These are phyloP conservation scores for Fusarium equiseti DNA, from an alignment of 2,329 filamentous ascomycete species.

Conservation along the genomic window DNA sequence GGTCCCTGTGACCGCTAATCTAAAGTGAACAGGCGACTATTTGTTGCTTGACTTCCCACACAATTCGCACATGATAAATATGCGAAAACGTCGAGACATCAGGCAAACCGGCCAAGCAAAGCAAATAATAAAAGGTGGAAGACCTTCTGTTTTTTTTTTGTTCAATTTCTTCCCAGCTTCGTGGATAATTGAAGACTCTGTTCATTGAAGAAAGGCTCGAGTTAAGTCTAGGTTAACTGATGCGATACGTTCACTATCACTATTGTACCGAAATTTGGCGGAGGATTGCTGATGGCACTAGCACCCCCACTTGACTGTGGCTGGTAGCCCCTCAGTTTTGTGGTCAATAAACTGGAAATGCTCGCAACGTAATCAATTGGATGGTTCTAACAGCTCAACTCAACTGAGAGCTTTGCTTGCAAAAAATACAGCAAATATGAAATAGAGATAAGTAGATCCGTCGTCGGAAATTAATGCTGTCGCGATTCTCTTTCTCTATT, in stretches of 20 bases:
- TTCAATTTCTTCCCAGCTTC: fast-evolving
- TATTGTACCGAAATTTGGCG: fast-evolving
- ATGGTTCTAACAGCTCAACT: neutral
- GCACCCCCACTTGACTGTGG: neutral
- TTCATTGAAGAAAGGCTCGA: neutral
- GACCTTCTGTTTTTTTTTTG: neutral
- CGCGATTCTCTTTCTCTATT: fast-evolving
- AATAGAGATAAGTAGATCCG: neutral
- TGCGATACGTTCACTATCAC: neutral
- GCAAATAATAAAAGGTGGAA: no score
- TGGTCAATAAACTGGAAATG: no score
- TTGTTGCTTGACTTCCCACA: fast-evolving
- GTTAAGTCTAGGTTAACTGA: neutral
- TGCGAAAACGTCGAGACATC: no score
- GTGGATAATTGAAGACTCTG: neutral
- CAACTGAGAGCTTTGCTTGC: neutral
- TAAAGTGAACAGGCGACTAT: fast-evolving
- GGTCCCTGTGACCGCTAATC: no score
- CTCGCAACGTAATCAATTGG: no score
- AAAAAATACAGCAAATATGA: neutral
- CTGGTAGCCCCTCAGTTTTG: neutral
- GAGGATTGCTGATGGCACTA: neutral
- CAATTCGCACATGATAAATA: fast-evolving
- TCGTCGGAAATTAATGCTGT: neutral
- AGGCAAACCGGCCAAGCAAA: no score